Conservation (phyloP, 768 basidiomycete genomes). For the Lentinula sp. region DNA sequence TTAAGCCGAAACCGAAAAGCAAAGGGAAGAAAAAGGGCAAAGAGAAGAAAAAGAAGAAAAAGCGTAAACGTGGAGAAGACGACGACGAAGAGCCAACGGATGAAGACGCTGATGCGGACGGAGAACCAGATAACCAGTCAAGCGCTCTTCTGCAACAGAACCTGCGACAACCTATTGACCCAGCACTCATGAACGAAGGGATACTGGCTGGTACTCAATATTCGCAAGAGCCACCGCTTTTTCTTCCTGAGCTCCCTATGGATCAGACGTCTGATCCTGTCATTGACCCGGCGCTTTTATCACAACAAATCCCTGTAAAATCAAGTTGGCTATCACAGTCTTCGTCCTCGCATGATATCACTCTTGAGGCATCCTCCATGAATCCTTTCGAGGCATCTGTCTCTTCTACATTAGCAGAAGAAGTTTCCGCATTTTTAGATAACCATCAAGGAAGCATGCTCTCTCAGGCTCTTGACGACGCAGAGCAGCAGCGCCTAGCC, state of each 20-base stretch:
- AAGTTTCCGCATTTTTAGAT: slow-evolving; percentile 62
- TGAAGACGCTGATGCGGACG: slow-evolving; percentile 22
- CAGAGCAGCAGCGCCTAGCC: slow-evolving; percentile 54
- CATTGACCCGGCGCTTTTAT: slow-evolving; percentile 52
- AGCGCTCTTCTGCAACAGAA: slow-evolving; percentile 22
- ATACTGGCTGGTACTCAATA: slow-evolving; percentile 55
- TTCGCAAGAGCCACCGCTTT: slow-evolving; percentile 30
- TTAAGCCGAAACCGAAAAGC: slow-evolving; percentile 19
- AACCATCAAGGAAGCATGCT: slow-evolving; percentile 57
- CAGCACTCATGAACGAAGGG: slow-evolving; percentile 55
- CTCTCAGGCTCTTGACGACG: slow-evolving; percentile 58
- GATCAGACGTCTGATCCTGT: slow-evolving; percentile 33
- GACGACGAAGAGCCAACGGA: slow-evolving; percentile 24
- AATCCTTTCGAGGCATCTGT: slow-evolving; percentile 49
- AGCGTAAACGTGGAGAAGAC: slow-evolving; percentile 21
- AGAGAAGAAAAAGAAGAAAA: slow-evolving; percentile 20
- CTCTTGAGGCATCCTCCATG: slow-evolving; percentile 9
- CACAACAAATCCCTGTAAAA: slow-evolving; percentile 6
- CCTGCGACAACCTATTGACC: slow-evolving; percentile 37
- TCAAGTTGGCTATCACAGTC: too few species aligned
- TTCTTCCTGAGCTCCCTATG: slow-evolving; percentile 37
- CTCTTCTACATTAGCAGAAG: slow-evolving; percentile 57
- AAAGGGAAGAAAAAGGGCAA: slow-evolving; percentile 18
- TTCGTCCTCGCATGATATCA: slow-evolving; percentile 7
- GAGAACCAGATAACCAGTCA: slow-evolving; percentile 27